A percentile compares a stretch with the other conserved stretches of the same genome.
Conservation (phyloP, 306 rosid species). For the Trifolium subterraneum region DNA sequence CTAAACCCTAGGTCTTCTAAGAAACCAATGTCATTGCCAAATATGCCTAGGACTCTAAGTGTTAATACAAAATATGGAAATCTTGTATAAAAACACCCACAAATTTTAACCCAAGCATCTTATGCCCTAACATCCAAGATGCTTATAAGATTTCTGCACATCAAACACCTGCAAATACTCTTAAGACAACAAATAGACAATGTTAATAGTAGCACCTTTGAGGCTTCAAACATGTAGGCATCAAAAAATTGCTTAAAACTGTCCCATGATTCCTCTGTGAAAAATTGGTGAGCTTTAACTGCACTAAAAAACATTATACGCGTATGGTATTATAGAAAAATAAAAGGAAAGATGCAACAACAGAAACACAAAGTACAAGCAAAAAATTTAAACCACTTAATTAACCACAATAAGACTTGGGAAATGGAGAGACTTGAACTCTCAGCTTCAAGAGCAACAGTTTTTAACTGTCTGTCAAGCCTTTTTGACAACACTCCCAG, state of each 20-base stretch:
- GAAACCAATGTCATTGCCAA: neutral
- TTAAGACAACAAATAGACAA: constrained; percentile 13
- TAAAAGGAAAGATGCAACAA: constrained; percentile 35
- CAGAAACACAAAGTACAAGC: constrained; percentile 20
- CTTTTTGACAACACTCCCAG: constrained; percentile 99
- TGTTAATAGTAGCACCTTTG: constrained; percentile 65
- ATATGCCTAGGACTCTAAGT: neutral
- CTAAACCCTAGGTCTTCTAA: neutral
- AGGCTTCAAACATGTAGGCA: constrained; percentile 89
- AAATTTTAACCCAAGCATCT: constrained; percentile 26
- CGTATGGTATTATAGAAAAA: constrained; percentile 50
- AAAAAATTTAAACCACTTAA: constrained; percentile 30
- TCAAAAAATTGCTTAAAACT: constrained; percentile 85
- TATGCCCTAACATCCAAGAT: constrained; percentile 15
- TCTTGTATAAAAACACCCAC: neutral
- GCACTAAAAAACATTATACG: constrained; percentile 74
- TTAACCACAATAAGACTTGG: constrained; percentile 57
- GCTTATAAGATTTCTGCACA: constrained; percentile 13
- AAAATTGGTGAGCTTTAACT: constrained; percentile 96
- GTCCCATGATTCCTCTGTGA: constrained; percentile 95
- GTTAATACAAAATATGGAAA: neutral
- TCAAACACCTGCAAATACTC: constrained; percentile 10
- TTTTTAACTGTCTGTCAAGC: constrained; percentile 92
- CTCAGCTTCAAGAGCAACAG: constrained; percentile 99
- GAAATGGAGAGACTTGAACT: constrained; percentile 99